These are phyloP conservation scores for Calonectria hongkongensis DNA, from an alignment of 2,329 filamentous ascomycete genomes.

Conservation along the genomic window DNA sequence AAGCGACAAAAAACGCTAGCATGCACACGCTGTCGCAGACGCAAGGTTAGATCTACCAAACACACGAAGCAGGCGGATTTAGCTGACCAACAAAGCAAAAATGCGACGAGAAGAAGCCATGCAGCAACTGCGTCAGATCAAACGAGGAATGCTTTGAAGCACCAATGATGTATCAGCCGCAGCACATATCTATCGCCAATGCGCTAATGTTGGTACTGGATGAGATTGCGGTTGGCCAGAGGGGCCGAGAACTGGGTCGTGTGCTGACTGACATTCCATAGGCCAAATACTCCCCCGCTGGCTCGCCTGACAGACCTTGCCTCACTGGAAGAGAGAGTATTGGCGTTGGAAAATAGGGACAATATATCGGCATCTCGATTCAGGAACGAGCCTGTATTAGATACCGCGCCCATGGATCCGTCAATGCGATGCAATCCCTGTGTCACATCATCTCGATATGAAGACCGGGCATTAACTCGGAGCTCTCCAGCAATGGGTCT, in stretches of 20 bases:
- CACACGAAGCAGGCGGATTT: not conserved
- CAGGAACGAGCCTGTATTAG: not conserved
- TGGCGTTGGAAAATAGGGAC: not conserved
- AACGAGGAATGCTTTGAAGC: constrained; percentile 14
- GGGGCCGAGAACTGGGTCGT: not conserved
- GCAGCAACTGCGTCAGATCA: constrained; percentile 12
- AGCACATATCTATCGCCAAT: not conserved
- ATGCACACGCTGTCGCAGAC: constrained; percentile 1
- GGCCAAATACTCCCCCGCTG: not conserved
- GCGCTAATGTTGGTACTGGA: not conserved
- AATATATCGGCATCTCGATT: not conserved
- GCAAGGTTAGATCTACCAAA: not conserved
- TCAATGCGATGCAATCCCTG: too few relatives aligned
- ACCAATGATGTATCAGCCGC: not conserved
- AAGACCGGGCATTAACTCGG: not conserved
- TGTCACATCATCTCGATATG: not conserved
- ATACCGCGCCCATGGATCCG: not conserved
- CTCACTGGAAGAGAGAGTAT: not conserved
- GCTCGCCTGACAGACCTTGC: not conserved
- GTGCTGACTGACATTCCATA: not conserved
- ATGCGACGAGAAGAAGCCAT: constrained; percentile 12
- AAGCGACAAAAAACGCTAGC: constrained; percentile 2
- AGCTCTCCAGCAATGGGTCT: constrained; percentile 15
- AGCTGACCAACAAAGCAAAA: constrained; percentile 4
- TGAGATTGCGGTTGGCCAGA: not conserved